Conservation (phyloP, 306 rosid species). For the Echinosophora koreensis region DNA sequence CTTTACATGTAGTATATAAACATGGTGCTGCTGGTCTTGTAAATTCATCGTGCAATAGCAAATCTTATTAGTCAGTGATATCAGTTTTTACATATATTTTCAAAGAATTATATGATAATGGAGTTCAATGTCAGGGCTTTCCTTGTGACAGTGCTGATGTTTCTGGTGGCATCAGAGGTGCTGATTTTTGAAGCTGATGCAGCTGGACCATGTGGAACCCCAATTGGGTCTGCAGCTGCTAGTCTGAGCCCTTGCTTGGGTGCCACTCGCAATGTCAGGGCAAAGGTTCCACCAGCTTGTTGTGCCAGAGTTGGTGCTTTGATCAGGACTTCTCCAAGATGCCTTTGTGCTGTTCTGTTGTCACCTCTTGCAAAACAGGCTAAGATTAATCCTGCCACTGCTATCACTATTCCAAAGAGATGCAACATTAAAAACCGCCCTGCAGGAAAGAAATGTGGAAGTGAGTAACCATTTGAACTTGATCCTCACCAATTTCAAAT, state of each 20-base stretch:
- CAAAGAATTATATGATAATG: slow-evolving; percentile 13
- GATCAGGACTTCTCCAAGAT: slow-evolving; percentile 67
- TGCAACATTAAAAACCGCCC: slow-evolving; percentile 88
- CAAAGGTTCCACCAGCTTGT: slow-evolving; percentile 72
- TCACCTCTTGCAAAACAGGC: slow-evolving; percentile 88
- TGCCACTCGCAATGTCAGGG: slow-evolving; percentile 60
- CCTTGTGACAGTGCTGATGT: slow-evolving; percentile 25
- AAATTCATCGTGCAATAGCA: slow-evolving; percentile 40
- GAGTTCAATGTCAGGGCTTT: slow-evolving; percentile 28
- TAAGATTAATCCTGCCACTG: slow-evolving; percentile 74
- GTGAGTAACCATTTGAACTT: slow-evolving; percentile 57
- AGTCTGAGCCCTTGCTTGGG: slow-evolving; percentile 80
- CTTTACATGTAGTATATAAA: slow-evolving; percentile 49
- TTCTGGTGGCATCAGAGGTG: slow-evolving; percentile 42
- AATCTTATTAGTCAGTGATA: slow-evolving; percentile 7
- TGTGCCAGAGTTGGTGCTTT: slow-evolving; percentile 72
- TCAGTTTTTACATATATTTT: background rate
- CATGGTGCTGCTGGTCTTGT: background rate
- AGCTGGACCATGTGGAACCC: slow-evolving; percentile 88
- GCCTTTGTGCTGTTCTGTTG: slow-evolving; percentile 83
- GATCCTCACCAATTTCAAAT: background rate
- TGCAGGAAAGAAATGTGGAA: slow-evolving; percentile 89
- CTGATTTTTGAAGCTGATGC: slow-evolving; percentile 53
- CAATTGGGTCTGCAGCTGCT: slow-evolving; percentile 79
- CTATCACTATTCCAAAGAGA: slow-evolving; percentile 82